These are phyloP conservation scores for Trichoderma breve DNA, from an alignment of 2,329 filamentous ascomycete species.

Conservation along the genomic window DNA sequence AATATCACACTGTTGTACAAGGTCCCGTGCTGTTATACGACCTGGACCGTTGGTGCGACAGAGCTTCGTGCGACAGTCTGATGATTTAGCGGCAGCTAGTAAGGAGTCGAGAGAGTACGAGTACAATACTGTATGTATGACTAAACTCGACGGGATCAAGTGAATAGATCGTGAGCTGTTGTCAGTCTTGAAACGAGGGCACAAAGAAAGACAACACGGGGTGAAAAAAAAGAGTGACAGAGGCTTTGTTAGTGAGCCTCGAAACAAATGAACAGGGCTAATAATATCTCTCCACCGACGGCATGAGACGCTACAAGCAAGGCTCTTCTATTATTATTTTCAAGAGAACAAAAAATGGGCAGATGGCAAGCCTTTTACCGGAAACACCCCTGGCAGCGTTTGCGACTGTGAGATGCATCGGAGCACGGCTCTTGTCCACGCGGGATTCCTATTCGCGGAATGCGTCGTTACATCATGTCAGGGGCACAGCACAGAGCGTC, in stretches of 20 bases:
- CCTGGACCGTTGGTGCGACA: not conserved
- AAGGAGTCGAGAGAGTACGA: not conserved
- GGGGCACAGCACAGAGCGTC: conserved; percentile 10
- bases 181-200: not conserved
- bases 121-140: not conserved
- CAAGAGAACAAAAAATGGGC: not conserved
- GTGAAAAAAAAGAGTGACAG: conserved; percentile 3
- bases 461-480: conserved; percentile 8
- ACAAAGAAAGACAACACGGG: not conserved
- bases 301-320: not conserved
- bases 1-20: not conserved
- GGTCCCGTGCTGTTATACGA: not conserved
- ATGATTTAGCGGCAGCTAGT: not conserved
- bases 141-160: not conserved
- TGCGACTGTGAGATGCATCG: conserved; percentile 14
- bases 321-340: not conserved
- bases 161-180: conserved; percentile 5
- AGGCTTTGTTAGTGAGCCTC: conserved; percentile 12
- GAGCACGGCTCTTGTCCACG: not conserved
- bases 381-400: not conserved
- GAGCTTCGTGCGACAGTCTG: not conserved
- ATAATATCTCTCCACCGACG: not conserved
- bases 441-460: conserved; percentile 10
- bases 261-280: not conserved
- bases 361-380: not conserved